Evolutionary conservation across 345 rosid species (phyloP).

Genomic region (Aquilaria yunnanensis): DNA sequence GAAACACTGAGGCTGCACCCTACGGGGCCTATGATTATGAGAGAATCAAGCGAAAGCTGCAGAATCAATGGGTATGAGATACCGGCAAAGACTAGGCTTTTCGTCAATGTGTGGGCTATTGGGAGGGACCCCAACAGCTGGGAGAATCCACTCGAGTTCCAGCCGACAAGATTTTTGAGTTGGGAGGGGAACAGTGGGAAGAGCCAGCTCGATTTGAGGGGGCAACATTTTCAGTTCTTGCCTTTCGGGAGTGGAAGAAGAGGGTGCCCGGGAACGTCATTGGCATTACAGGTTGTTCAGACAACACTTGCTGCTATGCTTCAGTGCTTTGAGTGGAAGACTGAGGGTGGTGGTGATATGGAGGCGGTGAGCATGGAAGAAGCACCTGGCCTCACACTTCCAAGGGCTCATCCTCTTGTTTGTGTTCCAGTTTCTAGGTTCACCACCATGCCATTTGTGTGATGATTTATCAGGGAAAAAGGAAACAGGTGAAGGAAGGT

Average conservation of each 20-base stretch:
- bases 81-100: constrained; percentile 41
- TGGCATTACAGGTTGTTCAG: constrained; percentile 45
- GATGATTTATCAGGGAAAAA: too few relatives aligned
- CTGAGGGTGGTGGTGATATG: constrained; percentile 17
- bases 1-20: constrained; percentile 81
- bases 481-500: too few relatives aligned
- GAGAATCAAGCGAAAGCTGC: constrained; percentile 43
- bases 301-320: constrained; percentile 34
- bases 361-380: constrained; percentile 46
- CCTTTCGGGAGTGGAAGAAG: constrained; percentile 71
- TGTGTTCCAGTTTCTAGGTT: constrained; percentile 44
- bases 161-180: constrained; percentile 50
- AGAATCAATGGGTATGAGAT: constrained; percentile 34
- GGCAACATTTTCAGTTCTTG: constrained; percentile 39
- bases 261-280: constrained; percentile 53
- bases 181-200: constrained; percentile 4
- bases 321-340: constrained; percentile 53
- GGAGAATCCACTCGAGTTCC: constrained; percentile 55
- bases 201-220: constrained; percentile 39
- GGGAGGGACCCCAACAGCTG: constrained; percentile 53
- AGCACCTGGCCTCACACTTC: constrained; percentile 46
- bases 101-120: constrained; percentile 48
- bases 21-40: constrained; percentile 47
- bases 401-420: constrained; percentile 44
- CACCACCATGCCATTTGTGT: neutral